Conservation (phyloP, 176 grass and related monocot genomes). For the Zizania latifolia region DNA sequence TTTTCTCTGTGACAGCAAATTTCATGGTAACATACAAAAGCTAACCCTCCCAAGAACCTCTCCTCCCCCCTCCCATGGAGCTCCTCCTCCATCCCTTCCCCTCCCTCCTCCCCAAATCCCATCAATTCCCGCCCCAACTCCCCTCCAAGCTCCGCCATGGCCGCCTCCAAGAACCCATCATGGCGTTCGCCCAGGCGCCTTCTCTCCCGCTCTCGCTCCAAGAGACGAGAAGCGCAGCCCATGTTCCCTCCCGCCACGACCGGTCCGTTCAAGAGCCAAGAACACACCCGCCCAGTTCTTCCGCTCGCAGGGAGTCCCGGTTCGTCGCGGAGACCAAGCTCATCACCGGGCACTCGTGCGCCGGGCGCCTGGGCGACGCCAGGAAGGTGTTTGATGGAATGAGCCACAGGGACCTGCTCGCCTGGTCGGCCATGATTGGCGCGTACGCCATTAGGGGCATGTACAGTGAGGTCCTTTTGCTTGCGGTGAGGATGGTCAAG, state of each 20-base stretch:
- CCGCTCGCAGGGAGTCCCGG: not conserved
- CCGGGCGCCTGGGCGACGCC: constrained; percentile 36
- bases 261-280: not conserved
- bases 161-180: constrained; percentile 32
- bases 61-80: constrained; percentile 29
- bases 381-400: constrained; percentile 53
- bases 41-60: constrained; percentile 25
- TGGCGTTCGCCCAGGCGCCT: constrained; percentile 39
- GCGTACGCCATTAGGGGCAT: constrained; percentile 37
- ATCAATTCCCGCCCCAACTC: not conserved
- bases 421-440: constrained; percentile 65
- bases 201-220: constrained; percentile 8
- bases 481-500: constrained; percentile 34
- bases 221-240: constrained; percentile 18
- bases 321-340: constrained; percentile 53
- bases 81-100: constrained; percentile 19
- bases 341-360: constrained; percentile 38
- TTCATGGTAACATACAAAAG: constrained; percentile 37
- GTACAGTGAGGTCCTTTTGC: constrained; percentile 31
- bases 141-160: constrained; percentile 11
- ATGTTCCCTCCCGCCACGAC: not conserved
- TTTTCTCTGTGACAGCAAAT: too few species aligned
- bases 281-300: not conserved
- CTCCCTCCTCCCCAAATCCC: not conserved
- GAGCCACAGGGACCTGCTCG: constrained; percentile 41